These are phyloP conservation scores for Kodamaea derodonti DNA, from an alignment of 1,139 yeast genomes.

Conservation along the genomic window DNA sequence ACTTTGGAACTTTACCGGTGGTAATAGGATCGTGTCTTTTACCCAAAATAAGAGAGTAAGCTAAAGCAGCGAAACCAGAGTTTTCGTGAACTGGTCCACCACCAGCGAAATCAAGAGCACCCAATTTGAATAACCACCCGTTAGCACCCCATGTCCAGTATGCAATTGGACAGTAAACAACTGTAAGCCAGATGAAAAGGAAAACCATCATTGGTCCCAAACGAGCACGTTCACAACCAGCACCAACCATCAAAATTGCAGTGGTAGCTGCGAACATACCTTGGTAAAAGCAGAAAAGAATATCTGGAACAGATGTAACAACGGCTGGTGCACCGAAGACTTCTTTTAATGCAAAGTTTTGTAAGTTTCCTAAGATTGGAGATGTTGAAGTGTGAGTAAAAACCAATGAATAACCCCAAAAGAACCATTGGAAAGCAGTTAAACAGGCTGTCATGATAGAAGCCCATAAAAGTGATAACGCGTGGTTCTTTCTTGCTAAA, in stretches of 20 bases:
- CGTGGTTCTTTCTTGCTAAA: conserved; percentile 86
- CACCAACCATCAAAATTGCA: conserved; percentile 92
- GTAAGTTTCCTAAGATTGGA: conserved; percentile 71
- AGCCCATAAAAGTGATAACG: conserved; percentile 89
- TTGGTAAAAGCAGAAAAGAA: conserved; percentile 83
- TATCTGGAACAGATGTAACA: conserved; percentile 73
- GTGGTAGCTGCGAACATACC: conserved; percentile 95
- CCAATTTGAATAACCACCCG: conserved; percentile 83
- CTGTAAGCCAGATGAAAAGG: conserved; percentile 90
- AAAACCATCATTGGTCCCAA: conserved; percentile 95
- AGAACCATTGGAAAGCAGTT: conserved; percentile 90
- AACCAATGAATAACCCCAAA: conserved; percentile 92
- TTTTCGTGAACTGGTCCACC: conserved; percentile 97
- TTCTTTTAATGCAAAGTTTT: conserved; percentile 73
- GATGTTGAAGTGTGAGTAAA: conserved; percentile 70
- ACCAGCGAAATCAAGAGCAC: conserved; percentile 93
- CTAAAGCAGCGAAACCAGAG: conserved; percentile 92
- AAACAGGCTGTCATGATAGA: conserved; percentile 82
- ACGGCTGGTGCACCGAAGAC: conserved; percentile 80
- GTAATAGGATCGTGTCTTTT: conserved; percentile 84
- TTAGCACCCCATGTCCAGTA: conserved; percentile 95
- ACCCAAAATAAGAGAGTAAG: conserved; percentile 88
- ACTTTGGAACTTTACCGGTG: conserved; percentile 68
- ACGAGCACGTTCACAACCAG: conserved; percentile 97
- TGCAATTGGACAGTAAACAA: conserved; percentile 92